Base-by-base conservation (phyloP, 768 basidiomycete species). In the Mycena alexandri region DNA sequence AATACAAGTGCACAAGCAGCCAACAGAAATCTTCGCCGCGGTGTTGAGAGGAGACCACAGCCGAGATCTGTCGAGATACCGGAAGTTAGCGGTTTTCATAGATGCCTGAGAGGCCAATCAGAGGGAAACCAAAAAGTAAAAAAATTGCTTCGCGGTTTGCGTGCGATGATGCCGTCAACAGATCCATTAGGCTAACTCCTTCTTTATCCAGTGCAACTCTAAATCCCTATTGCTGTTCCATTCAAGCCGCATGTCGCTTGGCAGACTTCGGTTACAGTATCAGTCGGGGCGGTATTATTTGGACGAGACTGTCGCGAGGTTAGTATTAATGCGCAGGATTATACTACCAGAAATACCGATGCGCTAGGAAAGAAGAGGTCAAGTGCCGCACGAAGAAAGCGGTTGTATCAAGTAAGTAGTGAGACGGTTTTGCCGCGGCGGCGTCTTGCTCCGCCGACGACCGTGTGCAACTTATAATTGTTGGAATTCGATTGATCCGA, bases 41-140 rank as follows among this genome's bases (percentile, higher is more conserved):
- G 43, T 5, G 13, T 38, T 14, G 22, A n/a, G 22, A 38, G 19
- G 17, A 36, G 46, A 55, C 29, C 50, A 51, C 24, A 33, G 25
- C 63, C 52, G 61, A 11, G 22, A 4, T 51, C n/a, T 33, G 51
- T 43, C 9, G 25, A 51, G 48, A 38, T 46, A 57, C 8, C 21
- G 41, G 13, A 10, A 22, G 22, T 22, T 21, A 11, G 41, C 19
- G 16, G 21, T 33, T 60, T n/a, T 33, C 36, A 29, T 29, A 29
- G 29, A 29, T 24, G 14, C 21, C 19, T 1, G 33, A 34, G 46
- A 24, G 7, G 33, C 4, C 19, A 38, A 48, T 6, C 22, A 51
- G 38, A 61, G 36, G 22, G 42, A 38, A 51, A 12, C 58, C 16
- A 29, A 51, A 51, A 61, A 61, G 48, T 38, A 22, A 42, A 61